Percentiles rank a stretch among this genome's conserved stretches.
phyloP scores from a whole-genome alignment of 164 flowering plant genomes.

The Buxus sempervirens region DNA sequence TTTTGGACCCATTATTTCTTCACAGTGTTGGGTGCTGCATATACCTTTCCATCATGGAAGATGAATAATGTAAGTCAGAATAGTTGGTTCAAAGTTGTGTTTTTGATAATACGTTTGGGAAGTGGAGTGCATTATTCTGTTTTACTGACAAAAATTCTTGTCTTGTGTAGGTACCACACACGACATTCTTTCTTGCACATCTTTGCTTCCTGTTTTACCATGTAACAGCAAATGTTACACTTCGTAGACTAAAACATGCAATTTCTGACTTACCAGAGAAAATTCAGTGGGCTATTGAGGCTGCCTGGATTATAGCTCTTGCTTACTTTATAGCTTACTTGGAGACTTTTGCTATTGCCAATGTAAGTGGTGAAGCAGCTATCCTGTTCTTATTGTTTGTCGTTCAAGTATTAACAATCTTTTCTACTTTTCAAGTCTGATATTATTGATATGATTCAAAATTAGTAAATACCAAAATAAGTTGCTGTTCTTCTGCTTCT shows the following conservation, averaged over 20 bases:
- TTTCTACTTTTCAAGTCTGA: no score
- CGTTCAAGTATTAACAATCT: background rate
- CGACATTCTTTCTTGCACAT: constrained; percentile 91
- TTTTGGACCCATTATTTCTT: constrained; percentile 99
- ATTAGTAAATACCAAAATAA: no score
- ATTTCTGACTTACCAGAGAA: constrained; percentile 61
- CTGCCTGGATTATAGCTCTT: constrained; percentile 80
- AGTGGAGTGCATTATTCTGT: background rate
- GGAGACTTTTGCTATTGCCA: constrained; percentile 89
- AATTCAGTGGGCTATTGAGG: constrained; percentile 59
- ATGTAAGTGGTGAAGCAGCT: constrained; percentile 43
- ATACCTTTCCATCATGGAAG: constrained; percentile 96
- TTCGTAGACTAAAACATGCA: constrained; percentile 74
- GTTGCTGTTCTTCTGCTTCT: background rate
- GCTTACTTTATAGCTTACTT: constrained; percentile 86
- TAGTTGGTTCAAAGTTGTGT: background rate
- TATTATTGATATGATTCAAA: no score
- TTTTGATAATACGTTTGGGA: constrained; percentile 2
- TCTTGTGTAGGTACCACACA: constrained; percentile 85
- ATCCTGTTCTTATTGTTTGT: background rate
- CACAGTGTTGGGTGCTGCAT: constrained; percentile 96
- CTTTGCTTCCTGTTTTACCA: constrained; percentile 96
- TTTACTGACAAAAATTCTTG: constrained; percentile 1
- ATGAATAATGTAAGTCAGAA: constrained; percentile 82
- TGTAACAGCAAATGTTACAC: constrained; percentile 78